Evolutionary conservation across 805 yeast species (phyloP).

Genomic region (Zygosaccharomyces siamensis): DNA sequence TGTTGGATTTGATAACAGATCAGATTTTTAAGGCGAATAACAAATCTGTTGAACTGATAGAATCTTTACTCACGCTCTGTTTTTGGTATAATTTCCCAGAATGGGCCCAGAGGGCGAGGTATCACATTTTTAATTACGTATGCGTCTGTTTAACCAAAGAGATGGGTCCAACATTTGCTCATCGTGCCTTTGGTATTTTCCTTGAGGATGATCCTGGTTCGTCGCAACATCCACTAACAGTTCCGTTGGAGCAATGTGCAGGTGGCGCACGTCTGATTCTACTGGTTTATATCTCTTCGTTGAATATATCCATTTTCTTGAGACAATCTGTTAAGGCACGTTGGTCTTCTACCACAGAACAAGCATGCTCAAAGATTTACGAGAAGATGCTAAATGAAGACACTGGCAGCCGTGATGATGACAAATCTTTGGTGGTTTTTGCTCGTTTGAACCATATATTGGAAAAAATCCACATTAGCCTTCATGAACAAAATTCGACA

Average conservation of each 20-base stretch:
- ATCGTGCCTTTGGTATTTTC: conserved; percentile 36
- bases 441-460: conserved; percentile 55
- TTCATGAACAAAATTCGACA: conserved; percentile 37
- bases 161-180: conserved; percentile 59
- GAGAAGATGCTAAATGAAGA: neutral
- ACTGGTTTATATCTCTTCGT: conserved; percentile 55
- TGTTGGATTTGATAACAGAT: conserved; percentile 45
- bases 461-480: conserved; percentile 53
- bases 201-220: conserved; percentile 19
- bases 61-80: conserved; percentile 54
- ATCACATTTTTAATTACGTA: conserved; percentile 61
- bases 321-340: conserved; percentile 57
- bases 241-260: conserved; percentile 21
- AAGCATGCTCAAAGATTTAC: conserved; percentile 16
- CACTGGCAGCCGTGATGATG: conserved; percentile 31
- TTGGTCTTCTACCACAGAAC: conserved; percentile 44
- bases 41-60: conserved; percentile 63
- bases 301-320: conserved; percentile 60
- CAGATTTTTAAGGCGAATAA: conserved; percentile 67
- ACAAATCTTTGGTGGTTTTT: conserved; percentile 48
- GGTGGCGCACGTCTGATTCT: conserved; percentile 34
- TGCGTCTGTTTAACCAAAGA: conserved; percentile 70
- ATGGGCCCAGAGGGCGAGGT: conserved; percentile 70
- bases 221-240: conserved; percentile 17
- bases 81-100: conserved; percentile 86